Evolutionary conservation across 257 asterid genomes (phyloP).

Genomic region (Linaria vulgaris): DNA sequence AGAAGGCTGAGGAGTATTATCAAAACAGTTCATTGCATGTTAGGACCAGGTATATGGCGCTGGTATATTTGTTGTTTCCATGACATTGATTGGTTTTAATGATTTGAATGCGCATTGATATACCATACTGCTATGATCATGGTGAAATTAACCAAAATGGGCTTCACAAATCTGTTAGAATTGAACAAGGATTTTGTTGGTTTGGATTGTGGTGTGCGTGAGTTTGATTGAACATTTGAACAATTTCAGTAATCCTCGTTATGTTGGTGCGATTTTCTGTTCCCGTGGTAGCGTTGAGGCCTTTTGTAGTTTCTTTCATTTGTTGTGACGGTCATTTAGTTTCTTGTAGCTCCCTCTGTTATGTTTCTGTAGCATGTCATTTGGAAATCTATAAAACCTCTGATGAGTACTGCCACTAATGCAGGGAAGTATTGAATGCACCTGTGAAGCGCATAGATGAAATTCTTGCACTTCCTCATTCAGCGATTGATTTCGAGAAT

Average conservation of each 20-base stretch:
- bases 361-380: background rate
- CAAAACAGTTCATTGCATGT: constrained; percentile 54
- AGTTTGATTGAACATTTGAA: background rate
- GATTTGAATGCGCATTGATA: constrained; percentile 8
- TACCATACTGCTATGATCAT: background rate
- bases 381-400: constrained; percentile 4
- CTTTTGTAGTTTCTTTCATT: too few relatives aligned
- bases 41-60: constrained; percentile 51
- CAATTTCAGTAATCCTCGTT: background rate
- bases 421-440: constrained; percentile 77
- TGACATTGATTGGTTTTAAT: constrained; percentile 2
- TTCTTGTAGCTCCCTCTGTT: too few relatives aligned
- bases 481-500: constrained; percentile 56
- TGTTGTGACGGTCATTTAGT: too few relatives aligned
- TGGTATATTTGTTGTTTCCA: constrained; percentile 1
- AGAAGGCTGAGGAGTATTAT: constrained; percentile 74
- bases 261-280: constrained; percentile 3
- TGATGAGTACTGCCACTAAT: constrained; percentile 25
- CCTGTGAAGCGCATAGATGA: constrained; percentile 79
- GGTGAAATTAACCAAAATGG: constrained; percentile 7
- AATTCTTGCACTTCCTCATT: constrained; percentile 72
- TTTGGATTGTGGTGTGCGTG: background rate
- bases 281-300: too few relatives aligned
- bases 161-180: background rate
- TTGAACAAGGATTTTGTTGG: background rate